phyloP scores from a whole-genome alignment of 352 stramenopile genomes.

The Globisporangium cystogenes region DNA sequence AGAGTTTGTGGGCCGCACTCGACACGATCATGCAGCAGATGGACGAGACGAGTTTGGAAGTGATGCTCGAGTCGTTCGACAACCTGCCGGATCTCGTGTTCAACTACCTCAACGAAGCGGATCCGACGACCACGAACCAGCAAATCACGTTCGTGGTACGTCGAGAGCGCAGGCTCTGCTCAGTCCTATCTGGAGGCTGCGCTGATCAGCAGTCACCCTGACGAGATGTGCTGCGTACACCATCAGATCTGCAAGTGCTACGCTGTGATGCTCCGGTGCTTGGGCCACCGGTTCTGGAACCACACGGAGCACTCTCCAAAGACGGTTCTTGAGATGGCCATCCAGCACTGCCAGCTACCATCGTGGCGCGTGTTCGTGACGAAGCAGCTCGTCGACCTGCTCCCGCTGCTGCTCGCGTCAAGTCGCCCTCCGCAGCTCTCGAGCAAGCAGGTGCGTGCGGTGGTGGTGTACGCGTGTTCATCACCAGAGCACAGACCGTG shows the following conservation, averaged over 20 bases:
- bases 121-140: constrained; percentile 54
- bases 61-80: constrained; percentile 80
- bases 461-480: neutral
- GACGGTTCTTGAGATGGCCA: constrained; percentile 58
- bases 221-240: neutral
- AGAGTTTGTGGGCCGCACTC: constrained; percentile 74
- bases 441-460: constrained; percentile 24
- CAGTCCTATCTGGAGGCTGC: neutral
- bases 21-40: constrained; percentile 86
- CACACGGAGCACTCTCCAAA: constrained; percentile 67
- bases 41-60: constrained; percentile 71
- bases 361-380: constrained; percentile 74
- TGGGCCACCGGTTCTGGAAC: constrained; percentile 82
- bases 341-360: constrained; percentile 55
- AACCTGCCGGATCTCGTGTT: constrained; percentile 85
- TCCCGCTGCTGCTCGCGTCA: constrained; percentile 56
- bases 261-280: constrained; percentile 55
- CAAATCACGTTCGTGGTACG: constrained; percentile 75
- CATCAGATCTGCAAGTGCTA: constrained; percentile 80
- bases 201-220: too few relatives aligned
- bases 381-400: constrained; percentile 75
- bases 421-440: constrained; percentile 61
- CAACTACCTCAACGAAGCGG: constrained; percentile 75
- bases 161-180: neutral
- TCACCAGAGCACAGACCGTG: neutral